Evolutionary conservation across 768 basidiomycete species (phyloP).

Genomic region (Mycena metata): DNA sequence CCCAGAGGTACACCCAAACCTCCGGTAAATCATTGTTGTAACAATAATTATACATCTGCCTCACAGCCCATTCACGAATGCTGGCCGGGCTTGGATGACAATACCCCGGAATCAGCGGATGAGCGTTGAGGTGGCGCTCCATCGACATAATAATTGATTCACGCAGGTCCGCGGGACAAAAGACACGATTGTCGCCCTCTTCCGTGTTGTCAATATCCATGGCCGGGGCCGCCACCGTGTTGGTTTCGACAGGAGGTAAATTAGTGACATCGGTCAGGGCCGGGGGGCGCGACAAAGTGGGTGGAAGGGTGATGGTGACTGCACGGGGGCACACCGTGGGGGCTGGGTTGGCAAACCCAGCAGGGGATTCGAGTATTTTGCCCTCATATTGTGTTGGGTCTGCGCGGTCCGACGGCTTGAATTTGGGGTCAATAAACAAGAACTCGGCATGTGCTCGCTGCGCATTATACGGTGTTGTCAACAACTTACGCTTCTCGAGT

Average conservation of each 20-base stretch:
- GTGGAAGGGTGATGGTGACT: background rate
- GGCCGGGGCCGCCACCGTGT: background rate
- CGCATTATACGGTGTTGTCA: conserved; percentile 34
- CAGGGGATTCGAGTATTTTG: background rate
- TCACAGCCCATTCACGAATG: conserved; percentile 43
- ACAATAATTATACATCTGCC: conserved; percentile 42
- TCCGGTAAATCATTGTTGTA: conserved; percentile 36
- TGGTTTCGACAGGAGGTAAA: no score
- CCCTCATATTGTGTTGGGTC: conserved; percentile 1
- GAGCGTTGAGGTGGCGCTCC: conserved; percentile 37
- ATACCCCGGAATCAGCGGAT: conserved; percentile 43
- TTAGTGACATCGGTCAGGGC: background rate
- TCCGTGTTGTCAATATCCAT: background rate
- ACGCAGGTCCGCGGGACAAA: background rate
- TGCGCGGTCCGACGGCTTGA: conserved; percentile 1
- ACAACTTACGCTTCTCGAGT: conserved; percentile 20
- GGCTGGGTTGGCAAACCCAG: background rate
- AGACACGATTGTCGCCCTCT: background rate
- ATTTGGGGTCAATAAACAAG: conserved; percentile 30
- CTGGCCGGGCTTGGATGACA: conserved; percentile 31
- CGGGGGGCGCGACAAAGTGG: background rate
- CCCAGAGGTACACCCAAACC: conserved; percentile 37
- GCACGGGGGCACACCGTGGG: background rate
- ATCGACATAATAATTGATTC: conserved; percentile 37
- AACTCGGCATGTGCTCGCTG: conserved; percentile 27